Conservation (phyloP, 1,284 basidiomycete species). For the Malassezia cuniculi region DNA sequence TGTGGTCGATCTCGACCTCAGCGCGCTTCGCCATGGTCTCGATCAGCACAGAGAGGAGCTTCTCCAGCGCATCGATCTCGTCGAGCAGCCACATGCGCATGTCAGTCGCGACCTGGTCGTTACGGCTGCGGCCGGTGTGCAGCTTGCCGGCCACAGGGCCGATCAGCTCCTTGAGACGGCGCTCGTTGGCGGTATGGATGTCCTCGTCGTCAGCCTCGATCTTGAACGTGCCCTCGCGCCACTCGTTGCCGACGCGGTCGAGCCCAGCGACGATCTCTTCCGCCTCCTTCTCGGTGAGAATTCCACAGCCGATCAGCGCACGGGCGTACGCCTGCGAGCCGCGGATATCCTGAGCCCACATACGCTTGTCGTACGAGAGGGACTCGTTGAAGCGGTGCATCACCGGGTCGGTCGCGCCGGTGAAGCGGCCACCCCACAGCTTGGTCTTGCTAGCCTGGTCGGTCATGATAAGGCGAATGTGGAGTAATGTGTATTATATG, state of each 20-base stretch:
- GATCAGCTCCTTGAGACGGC: conserved; percentile 80
- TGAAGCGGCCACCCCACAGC: conserved; percentile 45
- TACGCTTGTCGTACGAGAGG: conserved; percentile 80
- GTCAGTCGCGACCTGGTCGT: conserved; percentile 96
- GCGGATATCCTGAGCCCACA: conserved; percentile 79
- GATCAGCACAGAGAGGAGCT: conserved; percentile 65
- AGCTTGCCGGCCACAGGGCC: conserved; percentile 50
- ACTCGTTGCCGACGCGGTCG: conserved; percentile 65
- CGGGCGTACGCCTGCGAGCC: conserved; percentile 94
- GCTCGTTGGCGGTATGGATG: conserved; percentile 98
- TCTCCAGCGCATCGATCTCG: conserved; percentile 60
- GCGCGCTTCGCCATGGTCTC: conserved; percentile 79
- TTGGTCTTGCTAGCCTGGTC: conserved; percentile 37
- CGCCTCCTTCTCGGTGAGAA: conserved; percentile 61
- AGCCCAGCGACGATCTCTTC: conserved; percentile 66
- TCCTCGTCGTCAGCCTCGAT: conserved; percentile 71
- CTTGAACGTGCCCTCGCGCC: conserved; percentile 50
- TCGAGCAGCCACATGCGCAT: conserved; percentile 90
- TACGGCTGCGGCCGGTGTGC: conserved; percentile 87
- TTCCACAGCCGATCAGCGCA: conserved; percentile 63
- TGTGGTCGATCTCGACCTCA: conserved; percentile 73
- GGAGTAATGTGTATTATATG: too few relatives aligned
- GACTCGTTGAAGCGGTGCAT: conserved; percentile 50
- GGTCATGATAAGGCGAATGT: conserved; percentile 5
- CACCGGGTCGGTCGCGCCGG: conserved; percentile 37